Percentiles rank a stretch among this genome's conserved stretches.
phyloP scores from a whole-genome alignment of 345 rosid genomes.

The Populus alba region DNA sequence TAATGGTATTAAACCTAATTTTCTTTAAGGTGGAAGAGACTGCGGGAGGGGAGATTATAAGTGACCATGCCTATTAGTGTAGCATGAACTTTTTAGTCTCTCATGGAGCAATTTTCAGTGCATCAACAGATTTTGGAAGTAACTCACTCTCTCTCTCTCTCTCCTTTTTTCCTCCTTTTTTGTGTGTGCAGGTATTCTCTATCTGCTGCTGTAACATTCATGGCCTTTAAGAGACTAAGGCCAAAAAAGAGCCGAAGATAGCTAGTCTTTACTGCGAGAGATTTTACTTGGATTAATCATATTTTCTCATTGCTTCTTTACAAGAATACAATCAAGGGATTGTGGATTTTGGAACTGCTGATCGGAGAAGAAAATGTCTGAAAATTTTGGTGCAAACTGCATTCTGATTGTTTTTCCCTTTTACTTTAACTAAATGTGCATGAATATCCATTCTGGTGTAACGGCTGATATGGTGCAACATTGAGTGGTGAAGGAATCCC shows the following conservation, averaged over 20 bases:
- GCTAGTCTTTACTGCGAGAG: constrained; percentile 4
- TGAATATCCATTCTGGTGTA: not conserved
- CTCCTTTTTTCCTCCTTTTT: not conserved
- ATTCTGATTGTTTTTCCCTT: not conserved
- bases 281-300: not conserved
- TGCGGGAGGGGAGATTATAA: not conserved
- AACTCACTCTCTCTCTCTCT: not conserved
- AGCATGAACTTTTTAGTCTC: not conserved
- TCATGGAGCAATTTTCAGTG: not conserved
- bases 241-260: constrained; percentile 51
- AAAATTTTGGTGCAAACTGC: not conserved
- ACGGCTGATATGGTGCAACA: not conserved
- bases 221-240: constrained; percentile 78
- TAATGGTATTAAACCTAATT: not conserved
- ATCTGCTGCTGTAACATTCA: constrained; percentile 86
- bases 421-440: not conserved
- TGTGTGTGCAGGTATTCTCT: constrained; percentile 69
- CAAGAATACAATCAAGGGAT: not conserved
- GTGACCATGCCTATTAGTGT: not conserved
- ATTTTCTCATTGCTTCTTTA: not conserved
- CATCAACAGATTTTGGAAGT: not conserved
- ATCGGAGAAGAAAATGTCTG: not conserved
- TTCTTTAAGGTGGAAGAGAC: not conserved
- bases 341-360: not conserved
- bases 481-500: not conserved